Base-by-base conservation (phyloP, 148 eudicot genomes). In the Amaranthus palmeri region DNA sequence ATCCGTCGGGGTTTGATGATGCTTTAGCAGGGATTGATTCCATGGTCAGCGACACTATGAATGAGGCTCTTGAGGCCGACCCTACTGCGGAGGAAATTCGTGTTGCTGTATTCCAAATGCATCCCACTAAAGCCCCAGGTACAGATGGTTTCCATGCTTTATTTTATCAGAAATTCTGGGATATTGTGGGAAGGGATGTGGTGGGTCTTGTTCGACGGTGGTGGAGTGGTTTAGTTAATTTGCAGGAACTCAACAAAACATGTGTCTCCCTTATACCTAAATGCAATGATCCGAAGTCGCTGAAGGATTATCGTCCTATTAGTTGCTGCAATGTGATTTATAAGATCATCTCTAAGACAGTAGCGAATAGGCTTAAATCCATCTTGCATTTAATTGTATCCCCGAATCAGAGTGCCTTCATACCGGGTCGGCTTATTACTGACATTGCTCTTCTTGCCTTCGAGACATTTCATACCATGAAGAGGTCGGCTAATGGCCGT, bases 391-490 rank as follows among this genome's bases (percentile, higher is more conserved):
- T 1, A 0, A 51, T 68, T 0, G 41, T 68, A 0, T 49, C 71
- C 2, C 13, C 18, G 5, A 10, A 25, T 11, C 59, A 68, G 17
- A 68, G 58, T 51, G 58, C 71, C 11, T 68, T 68, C 6, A 18
- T 36, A 0, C 58, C 48, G 7, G 15, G 44, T 4, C 8, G 60
- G 2, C 11, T 56, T 2, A 56, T 56, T 15, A 56, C 8, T 1
- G 10, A 56, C 17, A 68, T 51, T 36, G 44, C 15, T 1, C 8
- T 68, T 1, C 44, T 68, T 2, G 59, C 71, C 12, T 68, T 68
- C 13, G 71, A 68, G 55, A 5, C 52, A 2, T 68, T 68, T 6
- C 71, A 68, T 61, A 5, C 13, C 7, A 61, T 61, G 65, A 61
- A 61, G n/a, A 40, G 5, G 12, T 4, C 2, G n/a, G 65, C 8